Conservation (phyloP, 345 rosid genomes). For the Moringa oleifera region DNA sequence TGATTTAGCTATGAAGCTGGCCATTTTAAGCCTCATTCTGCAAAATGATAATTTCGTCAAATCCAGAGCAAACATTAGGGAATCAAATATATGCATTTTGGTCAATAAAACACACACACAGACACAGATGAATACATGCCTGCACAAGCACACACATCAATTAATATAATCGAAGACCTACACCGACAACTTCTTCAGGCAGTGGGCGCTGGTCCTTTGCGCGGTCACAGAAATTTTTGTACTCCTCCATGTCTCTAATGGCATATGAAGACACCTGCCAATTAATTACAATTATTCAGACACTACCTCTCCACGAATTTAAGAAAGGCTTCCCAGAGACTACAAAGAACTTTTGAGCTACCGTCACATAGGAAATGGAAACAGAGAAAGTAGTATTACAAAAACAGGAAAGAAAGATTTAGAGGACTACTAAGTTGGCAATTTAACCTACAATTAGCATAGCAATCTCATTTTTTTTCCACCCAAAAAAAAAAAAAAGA, state of each 20-base stretch:
- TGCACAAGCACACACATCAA: not conserved
- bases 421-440: not conserved
- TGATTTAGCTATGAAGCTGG: too few species aligned
- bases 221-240: conserved; percentile 84
- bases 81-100: not conserved
- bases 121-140: too few species aligned
- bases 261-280: conserved; percentile 67
- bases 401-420: not conserved
- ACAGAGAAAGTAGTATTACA: not conserved
- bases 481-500: too few species aligned
- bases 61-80: not conserved
- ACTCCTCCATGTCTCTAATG: conserved; percentile 81
- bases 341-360: too few species aligned
- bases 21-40: not conserved
- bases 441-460: not conserved
- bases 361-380: not conserved
- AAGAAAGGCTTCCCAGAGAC: too few species aligned
- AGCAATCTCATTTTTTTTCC: not conserved
- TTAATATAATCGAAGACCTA: conserved; percentile 29
- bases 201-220: conserved; percentile 78
- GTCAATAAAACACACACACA: not conserved
- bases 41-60: too few species aligned
- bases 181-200: conserved; percentile 89
- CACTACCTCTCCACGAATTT: too few species aligned
- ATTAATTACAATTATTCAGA: conserved; percentile 12